These are phyloP conservation scores for Cercospora berteroae DNA, from an alignment of 2,329 filamentous ascomycete species.

Conservation along the genomic window DNA sequence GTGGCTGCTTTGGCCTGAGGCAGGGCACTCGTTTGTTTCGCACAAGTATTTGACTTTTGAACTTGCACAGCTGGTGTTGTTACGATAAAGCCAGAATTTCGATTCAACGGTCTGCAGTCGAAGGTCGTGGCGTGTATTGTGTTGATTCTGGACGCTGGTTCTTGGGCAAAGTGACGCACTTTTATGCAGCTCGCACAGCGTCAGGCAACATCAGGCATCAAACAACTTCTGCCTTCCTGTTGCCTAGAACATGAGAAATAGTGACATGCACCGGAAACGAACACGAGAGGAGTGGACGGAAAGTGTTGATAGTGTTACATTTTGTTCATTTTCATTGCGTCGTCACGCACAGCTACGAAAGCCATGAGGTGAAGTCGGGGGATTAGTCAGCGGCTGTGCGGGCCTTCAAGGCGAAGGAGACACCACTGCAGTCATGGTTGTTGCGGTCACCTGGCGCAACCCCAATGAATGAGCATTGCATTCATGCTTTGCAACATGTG, in stretches of 20 bases:
- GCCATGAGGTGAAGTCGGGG: neutral
- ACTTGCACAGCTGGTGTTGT: neutral
- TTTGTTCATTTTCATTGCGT: neutral
- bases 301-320: neutral
- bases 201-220: conserved; percentile 5
- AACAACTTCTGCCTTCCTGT: neutral
- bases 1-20: neutral
- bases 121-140: neutral
- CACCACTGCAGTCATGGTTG: neutral
- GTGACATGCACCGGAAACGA: neutral
- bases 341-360: neutral
- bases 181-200: neutral
- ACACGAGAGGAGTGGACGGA: neutral
- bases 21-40: neutral
- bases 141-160: neutral
- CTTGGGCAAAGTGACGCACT: neutral
- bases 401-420: neutral
- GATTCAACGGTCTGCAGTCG: neutral
- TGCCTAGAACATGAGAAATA: neutral
- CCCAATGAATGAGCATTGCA: neutral
- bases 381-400: neutral
- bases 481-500: neutral
- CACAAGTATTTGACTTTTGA: neutral
- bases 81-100: neutral
- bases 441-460: neutral